These are phyloP conservation scores for Lyophyllum decastes DNA, from an alignment of 768 basidiomycete genomes.

Conservation along the genomic window DNA sequence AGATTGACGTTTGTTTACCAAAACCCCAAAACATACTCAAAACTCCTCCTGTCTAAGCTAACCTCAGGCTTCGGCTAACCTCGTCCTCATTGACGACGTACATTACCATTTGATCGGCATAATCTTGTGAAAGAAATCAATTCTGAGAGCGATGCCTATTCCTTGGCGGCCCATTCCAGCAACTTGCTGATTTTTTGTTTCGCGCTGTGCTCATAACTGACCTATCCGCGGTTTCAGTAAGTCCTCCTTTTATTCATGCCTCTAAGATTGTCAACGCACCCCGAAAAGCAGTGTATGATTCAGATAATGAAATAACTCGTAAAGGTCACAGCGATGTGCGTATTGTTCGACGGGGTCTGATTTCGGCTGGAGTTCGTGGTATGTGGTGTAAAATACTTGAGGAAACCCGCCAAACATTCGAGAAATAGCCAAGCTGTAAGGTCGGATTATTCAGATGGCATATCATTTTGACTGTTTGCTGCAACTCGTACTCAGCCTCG, in stretches of 20 bases:
- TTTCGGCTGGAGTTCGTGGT: constrained; percentile 64
- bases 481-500: constrained; percentile 68
- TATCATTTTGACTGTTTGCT: neutral
- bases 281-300: constrained; percentile 83
- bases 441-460: neutral
- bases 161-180: constrained; percentile 13
- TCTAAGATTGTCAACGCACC: constrained; percentile 40
- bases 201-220: constrained; percentile 55
- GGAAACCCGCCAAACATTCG: constrained; percentile 81
- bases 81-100: neutral
- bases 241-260: constrained; percentile 7
- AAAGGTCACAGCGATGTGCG: constrained; percentile 62
- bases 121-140: neutral
- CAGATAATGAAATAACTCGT: constrained; percentile 80
- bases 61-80: too few species aligned
- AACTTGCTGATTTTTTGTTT: constrained; percentile 43
- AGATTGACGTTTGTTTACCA: constrained; percentile 13
- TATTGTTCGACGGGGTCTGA: constrained; percentile 41
- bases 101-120: neutral
- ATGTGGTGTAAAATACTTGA: constrained; percentile 58
- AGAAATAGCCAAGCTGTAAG: constrained; percentile 67
- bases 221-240: constrained; percentile 28
- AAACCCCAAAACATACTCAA: neutral
- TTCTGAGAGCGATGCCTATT: neutral
- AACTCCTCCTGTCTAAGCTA: neutral